phyloP scores from a whole-genome alignment of 305 asterid species.

The Solanum hybrid region DNA sequence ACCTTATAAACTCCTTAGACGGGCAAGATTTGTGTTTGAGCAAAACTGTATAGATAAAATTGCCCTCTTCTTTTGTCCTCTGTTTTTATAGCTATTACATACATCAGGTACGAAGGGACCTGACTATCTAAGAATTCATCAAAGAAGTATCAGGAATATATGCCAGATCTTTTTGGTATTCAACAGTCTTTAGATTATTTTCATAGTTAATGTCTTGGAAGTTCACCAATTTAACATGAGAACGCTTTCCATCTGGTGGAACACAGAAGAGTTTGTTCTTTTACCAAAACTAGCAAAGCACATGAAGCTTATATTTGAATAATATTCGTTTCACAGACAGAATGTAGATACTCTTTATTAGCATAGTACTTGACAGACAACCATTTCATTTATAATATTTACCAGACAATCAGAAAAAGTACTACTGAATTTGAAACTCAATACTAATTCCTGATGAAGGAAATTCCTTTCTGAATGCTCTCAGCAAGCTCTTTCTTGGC shows the following conservation, averaged over 20 bases:
- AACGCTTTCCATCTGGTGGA: neutral
- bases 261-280: neutral
- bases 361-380: neutral
- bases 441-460: constrained; percentile 59
- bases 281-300: neutral
- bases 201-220: neutral
- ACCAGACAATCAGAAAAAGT: neutral
- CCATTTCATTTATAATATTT: neutral
- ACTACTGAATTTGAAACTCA: neutral
- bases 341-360: neutral
- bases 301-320: neutral
- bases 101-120: neutral
- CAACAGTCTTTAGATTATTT: neutral
- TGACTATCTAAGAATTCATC: constrained; percentile 7
- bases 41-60: constrained; percentile 8
- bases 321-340: neutral
- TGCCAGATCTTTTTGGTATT: neutral
- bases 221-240: neutral
- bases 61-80: neutral
- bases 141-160: constrained; percentile 14
- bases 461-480: constrained; percentile 80
- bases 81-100: neutral
- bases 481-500: constrained; percentile 70
- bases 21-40: neutral
- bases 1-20: constrained; percentile 25